These are phyloP conservation scores for Solanum chaucha DNA, from an alignment of 257 asterid genomes.

Conservation along the genomic window DNA sequence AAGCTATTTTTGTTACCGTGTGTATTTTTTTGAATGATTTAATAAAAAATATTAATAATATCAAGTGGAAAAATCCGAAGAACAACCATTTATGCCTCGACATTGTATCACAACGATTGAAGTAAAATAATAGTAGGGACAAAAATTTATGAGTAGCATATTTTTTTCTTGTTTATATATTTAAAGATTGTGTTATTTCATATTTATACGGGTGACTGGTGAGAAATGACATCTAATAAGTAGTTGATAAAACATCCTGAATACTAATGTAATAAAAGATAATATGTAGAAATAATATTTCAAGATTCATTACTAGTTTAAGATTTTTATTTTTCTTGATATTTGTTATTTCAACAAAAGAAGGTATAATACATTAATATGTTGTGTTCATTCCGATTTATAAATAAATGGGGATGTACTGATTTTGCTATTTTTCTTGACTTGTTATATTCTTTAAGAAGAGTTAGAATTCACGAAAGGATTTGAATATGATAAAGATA, in stretches of 20 bases:
- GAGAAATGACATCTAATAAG: neutral
- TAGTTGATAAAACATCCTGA: neutral
- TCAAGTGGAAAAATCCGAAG: neutral
- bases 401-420: neutral
- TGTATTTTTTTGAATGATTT: neutral
- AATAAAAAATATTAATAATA: neutral
- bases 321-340: neutral
- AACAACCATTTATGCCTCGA: neutral
- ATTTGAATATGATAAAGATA: neutral
- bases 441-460: rapidly evolving
- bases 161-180: neutral
- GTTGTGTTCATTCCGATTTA: neutral
- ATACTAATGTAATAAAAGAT: neutral
- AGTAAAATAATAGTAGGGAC: neutral
- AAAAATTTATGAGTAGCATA: neutral
- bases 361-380: neutral
- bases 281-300: neutral
- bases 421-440: neutral
- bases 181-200: neutral
- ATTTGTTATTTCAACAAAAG: neutral
- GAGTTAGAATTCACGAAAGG: neutral
- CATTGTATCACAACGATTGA: neutral
- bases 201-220: neutral
- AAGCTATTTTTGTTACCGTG: neutral
- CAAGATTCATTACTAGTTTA: neutral